A percentile compares a stretch with the other conserved stretches of the same genome.
Conservation (phyloP, 352 stramenopile species). For the Blastocystis sp. region DNA sequence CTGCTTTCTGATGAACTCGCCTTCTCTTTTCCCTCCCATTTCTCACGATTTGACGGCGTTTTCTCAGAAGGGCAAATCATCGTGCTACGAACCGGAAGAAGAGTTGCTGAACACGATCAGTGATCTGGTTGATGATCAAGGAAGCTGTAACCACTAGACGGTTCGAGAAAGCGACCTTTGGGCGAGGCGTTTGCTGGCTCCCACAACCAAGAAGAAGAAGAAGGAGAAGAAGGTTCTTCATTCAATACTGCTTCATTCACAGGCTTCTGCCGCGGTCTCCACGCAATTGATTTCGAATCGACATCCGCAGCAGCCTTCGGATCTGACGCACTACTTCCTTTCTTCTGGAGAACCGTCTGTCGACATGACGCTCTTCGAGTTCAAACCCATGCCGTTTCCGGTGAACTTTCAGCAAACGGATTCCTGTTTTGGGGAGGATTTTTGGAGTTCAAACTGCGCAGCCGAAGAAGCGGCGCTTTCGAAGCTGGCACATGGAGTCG, state of each 20-base stretch:
- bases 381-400: not conserved
- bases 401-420: not conserved
- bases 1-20: not conserved
- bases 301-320: not conserved
- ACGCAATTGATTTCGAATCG: not conserved
- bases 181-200: not conserved
- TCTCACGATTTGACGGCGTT: conserved; percentile 30
- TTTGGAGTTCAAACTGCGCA: not conserved
- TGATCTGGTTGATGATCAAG: not conserved
- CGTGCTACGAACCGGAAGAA: not conserved
- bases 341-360: conserved; percentile 18
- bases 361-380: conserved; percentile 53
- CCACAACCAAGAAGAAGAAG: not conserved
- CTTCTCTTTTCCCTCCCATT: conserved; percentile 26
- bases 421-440: not conserved
- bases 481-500: not conserved
- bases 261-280: not conserved
- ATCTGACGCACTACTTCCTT: conserved; percentile 23
- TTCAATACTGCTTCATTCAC: not conserved
- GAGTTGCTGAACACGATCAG: conserved; percentile 1
- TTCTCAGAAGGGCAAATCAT: not conserved
- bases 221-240: not conserved
- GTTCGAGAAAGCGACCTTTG: conserved; percentile 7
- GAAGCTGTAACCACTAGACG: conserved; percentile 10
- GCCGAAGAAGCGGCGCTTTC: not conserved